phyloP scores from a whole-genome alignment of 441 rosid species.

The Pelargonium myrrhifolium region DNA sequence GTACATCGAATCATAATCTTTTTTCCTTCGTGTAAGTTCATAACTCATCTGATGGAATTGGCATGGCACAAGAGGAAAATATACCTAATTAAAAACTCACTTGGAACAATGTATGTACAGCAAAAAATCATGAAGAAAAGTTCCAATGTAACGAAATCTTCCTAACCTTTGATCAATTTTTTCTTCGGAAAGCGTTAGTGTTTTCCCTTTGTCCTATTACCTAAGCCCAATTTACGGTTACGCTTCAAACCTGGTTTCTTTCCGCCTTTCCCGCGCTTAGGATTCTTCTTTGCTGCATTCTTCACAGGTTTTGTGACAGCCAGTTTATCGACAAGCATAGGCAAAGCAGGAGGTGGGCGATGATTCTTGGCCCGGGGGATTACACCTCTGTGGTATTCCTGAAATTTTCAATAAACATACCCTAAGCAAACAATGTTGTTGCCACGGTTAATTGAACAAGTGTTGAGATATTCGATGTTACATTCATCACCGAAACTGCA shows the following conservation, averaged over 20 bases:
- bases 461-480: neutral
- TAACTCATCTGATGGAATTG: too few species aligned
- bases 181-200: neutral
- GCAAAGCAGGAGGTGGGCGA: neutral
- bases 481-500: neutral
- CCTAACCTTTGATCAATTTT: neutral
- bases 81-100: too few species aligned
- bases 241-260: constrained; percentile 35
- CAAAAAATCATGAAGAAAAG: too few species aligned
- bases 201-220: constrained; percentile 24
- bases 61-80: too few species aligned
- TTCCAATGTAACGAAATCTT: too few species aligned
- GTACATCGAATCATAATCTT: too few species aligned
- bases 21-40: too few species aligned
- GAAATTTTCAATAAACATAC: neutral
- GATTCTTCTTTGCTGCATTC: constrained; percentile 30
- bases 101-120: too few species aligned
- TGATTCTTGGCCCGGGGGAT: constrained; percentile 15
- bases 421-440: neutral
- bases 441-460: neutral
- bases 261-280: constrained; percentile 40
- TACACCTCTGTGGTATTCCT: constrained; percentile 71
- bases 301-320: constrained; percentile 14
- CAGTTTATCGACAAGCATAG: neutral
- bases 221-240: constrained; percentile 48